A percentile compares a stretch with the other conserved stretches of the same genome.
Conservation (phyloP, 768 basidiomycete species). For the Russula olivacea region DNA sequence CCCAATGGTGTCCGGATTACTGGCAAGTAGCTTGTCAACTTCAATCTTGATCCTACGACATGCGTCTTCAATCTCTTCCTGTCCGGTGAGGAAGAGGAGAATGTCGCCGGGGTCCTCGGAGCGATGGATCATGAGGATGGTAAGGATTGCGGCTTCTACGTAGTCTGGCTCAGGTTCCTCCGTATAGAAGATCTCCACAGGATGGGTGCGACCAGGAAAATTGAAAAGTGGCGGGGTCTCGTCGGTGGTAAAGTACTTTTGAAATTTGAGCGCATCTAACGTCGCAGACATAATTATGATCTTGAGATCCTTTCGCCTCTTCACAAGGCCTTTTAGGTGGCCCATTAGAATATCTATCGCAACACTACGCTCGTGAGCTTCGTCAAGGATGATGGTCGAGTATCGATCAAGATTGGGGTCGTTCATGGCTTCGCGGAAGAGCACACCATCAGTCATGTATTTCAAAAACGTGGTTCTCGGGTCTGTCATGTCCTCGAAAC, state of each 20-base stretch:
- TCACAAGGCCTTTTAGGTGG: constrained; percentile 78
- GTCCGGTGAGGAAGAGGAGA: constrained; percentile 92
- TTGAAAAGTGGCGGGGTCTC: constrained; percentile 71
- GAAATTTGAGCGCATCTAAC: constrained; percentile 93
- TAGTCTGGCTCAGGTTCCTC: constrained; percentile 93
- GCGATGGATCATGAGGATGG: constrained; percentile 94
- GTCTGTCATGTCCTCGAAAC: constrained; percentile 96
- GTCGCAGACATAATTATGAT: constrained; percentile 99
- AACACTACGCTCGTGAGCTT: constrained; percentile 96
- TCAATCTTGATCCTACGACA: constrained; percentile 91
- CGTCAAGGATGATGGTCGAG: constrained; percentile 97
- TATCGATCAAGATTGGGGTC: constrained; percentile 85
- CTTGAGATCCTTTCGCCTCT: constrained; percentile 81
- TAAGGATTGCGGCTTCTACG: constrained; percentile 93
- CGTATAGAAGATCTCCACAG: constrained; percentile 93
- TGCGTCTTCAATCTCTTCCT: constrained; percentile 96
- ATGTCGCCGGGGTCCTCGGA: constrained; percentile 92
- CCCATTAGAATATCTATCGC: constrained; percentile 99
- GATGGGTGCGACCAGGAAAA: constrained; percentile 88
- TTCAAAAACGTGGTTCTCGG: constrained; percentile 90
- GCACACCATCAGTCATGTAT: constrained; percentile 99
- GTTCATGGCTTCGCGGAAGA: constrained; percentile 96
- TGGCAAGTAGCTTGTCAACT: constrained; percentile 73
- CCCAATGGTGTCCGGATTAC: constrained; percentile 70
- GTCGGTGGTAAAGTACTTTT: constrained; percentile 74